phyloP scores from a whole-genome alignment of 2,329 filamentous ascomycete genomes.

The Fusarium sp. region DNA sequence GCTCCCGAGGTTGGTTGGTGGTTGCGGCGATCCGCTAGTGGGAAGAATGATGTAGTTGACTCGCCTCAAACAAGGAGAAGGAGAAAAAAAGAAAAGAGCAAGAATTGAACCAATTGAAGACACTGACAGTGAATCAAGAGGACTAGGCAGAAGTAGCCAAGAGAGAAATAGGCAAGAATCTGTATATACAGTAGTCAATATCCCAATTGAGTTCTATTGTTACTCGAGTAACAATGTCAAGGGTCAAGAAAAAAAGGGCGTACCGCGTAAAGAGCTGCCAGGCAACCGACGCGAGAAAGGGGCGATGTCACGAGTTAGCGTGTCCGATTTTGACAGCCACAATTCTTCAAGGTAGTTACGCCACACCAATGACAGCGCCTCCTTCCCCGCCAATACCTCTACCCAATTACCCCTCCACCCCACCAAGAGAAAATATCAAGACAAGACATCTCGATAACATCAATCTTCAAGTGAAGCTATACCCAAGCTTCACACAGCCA shows the following conservation, averaged over 20 bases:
- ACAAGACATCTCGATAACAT: slow-evolving; percentile 14
- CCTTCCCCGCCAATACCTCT: slow-evolving; percentile 2
- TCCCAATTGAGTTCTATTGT: not conserved
- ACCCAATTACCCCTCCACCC: slow-evolving; percentile 42
- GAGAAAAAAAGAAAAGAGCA: slow-evolving; percentile 15
- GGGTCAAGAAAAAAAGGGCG: slow-evolving; percentile 8
- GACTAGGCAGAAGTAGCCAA: not conserved
- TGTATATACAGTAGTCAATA: not conserved
- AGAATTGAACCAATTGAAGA: not conserved
- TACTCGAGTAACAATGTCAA: slow-evolving; percentile 21
- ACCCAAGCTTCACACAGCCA: slow-evolving; percentile 42
- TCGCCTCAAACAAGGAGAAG: slow-evolving; percentile 15
- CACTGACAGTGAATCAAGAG: not conserved
- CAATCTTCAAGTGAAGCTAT: slow-evolving; percentile 40
- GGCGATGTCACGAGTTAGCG: slow-evolving; percentile 51
- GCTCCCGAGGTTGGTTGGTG: slow-evolving; percentile 15
- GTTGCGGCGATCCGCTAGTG: slow-evolving; percentile 23
- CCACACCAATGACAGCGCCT: slow-evolving; percentile 3
- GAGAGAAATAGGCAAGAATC: not conserved
- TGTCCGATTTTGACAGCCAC: slow-evolving; percentile 26
- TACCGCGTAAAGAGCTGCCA: slow-evolving; percentile 38
- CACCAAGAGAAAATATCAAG: slow-evolving; percentile 41
- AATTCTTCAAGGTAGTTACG: not conserved
- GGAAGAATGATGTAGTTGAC: slow-evolving; percentile 44
- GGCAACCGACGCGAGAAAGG: slow-evolving; percentile 51